Base-by-base conservation (phyloP, 805 yeast species). In the Pichia rugopelliculosa region DNA sequence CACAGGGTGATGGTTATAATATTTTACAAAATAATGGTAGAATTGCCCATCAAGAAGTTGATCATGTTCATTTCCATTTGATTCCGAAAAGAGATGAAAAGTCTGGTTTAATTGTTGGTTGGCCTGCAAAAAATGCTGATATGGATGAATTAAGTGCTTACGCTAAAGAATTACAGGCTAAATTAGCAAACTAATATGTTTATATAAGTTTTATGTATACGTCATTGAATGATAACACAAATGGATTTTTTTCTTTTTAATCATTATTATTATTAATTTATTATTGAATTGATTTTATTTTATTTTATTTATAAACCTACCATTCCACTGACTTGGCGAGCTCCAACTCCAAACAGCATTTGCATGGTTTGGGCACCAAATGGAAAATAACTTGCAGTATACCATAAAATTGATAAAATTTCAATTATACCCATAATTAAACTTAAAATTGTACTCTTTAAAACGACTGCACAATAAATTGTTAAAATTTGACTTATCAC, bases 11-110 rank as follows among this genome's bases (percentile, higher is more conserved):
- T 43, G 95, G 96, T 40, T 91, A 91, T 75, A 91, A 91, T 62
- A 64, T 91, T 20, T 71, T 91, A 55, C 98, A 90, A 67, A 93
- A 91, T 74, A 93, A 91, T 58, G 98, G 98, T 43, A 71, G 87
- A 62, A 82, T 90, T 60, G 99, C 98, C 12, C 98, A 93, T 63
- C 99, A 91, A 71, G 84, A 76, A 47, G 98, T 93, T 48, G 93
- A 86, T 56, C 99, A 91, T 64, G 97, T 93, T 49, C 99, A 91
- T 66, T 86, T 93, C 77, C 99, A 91, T 66, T 79, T 91, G 65
- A 91, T 91, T 62, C 99, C 99, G 44, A 91, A 91, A 76, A 76
- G 75, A 50, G 82, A 81, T 58, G 70, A 66, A 2, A 74, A 75
- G 37, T 72, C 90, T 18, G 99, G 99, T 1, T 74, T 91, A 53